Evolutionary conservation across 2,329 filamentous ascomycete genomes (phyloP), one percentile per base, ranked within the genome.

Genomic region (Lasiodiplodia hormozganensis): DNA sequence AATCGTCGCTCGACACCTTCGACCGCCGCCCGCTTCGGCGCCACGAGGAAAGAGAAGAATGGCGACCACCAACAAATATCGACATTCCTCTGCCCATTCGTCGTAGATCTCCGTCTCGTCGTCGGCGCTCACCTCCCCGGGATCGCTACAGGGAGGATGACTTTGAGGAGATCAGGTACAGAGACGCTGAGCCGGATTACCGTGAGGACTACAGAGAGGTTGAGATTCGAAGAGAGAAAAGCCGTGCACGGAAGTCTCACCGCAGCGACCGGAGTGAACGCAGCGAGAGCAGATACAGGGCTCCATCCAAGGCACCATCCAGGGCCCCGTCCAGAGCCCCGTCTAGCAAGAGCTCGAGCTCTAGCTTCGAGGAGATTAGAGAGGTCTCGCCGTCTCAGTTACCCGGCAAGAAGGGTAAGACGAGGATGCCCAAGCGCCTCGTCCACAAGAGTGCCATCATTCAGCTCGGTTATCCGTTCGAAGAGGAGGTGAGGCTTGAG

Each of bases 1-100:
- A 97, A 78, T 97, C 93, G 16, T 97, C 93, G 65, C 85, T 97
- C 49, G 94, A 97, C 78, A 97, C 92, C 0, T 97, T 93, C 76
- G 94, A 97, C 79, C 89, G 94, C 60, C 89, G 89, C 34, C 90
- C 92, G 1, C 73, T 85, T 67, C 84, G 85, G 38, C 84, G 86
- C 54, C 85, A 85, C 70, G 84, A 83, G 66, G 85, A 90, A 47
- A 79, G 85, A 23, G 87, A 89, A 64, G 85, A 87, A 56, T 89
- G 89, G 72, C 84, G 86, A n/a, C 84, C 87, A n/a, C 88, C 88
- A 70, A 84, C 85, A 52, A 88, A 90, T n/a, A 88, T 92, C 36
- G 89, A 90, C 11, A 86, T 93, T 52, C 91, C 91, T 21, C 85
- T 90, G 71, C 86, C 89, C 1, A 82, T 85, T 40, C 82, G 81